Base-by-base conservation (phyloP, 352 stramenopile species). In the Globisporangium acanthophoron region DNA sequence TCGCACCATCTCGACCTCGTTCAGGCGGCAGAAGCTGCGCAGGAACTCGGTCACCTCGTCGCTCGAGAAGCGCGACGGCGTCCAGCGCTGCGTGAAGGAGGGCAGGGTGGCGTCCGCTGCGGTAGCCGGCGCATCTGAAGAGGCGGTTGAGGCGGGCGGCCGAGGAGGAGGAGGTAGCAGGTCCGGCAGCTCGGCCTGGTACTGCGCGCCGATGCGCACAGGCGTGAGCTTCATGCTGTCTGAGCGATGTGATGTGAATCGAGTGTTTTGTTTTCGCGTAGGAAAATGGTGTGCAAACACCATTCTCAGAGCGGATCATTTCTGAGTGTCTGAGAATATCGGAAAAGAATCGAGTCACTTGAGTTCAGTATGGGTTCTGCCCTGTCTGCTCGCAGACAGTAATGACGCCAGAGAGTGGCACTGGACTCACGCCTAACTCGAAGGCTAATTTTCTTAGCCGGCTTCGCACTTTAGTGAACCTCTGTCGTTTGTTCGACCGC, bases 21-120 rank as follows among this genome's bases (percentile, higher is more conserved):
- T 73, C 2, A 88, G 59, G 31, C 66, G 74, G 33, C 73, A 67
- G 33, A 67, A 73, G 54, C 71, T 60, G n/a, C 59, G 66, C 16
- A 89, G 57, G 49, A 85, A 91, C 58, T 85, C 69, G 40, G 66
- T 56, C 18, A 89, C 66, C 40, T 81, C 69, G 61, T 69, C 63
- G 41, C 70, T 54, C 12, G 62, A 58, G 35, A 77, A 58, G 21
- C 43, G 55, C 41, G 62, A 44, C 12, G 62, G 58, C 45, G 64
- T 72, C 78, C 78, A 90, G 29, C 66, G 70, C 56, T 87, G 73
- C 2, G 54, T 66, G 44, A 5, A 39, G 9, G 29, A 20, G 20
- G 7, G 24, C 16, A 27, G 24, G 24, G 24, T 27, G 24, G 24
- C 24, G 24, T 27, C 24, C 24, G 24, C 24, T 27, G 24, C 24